phyloP scores from a whole-genome alignment of 2,329 filamentous ascomycete genomes.

The Monilinia polystroma region DNA sequence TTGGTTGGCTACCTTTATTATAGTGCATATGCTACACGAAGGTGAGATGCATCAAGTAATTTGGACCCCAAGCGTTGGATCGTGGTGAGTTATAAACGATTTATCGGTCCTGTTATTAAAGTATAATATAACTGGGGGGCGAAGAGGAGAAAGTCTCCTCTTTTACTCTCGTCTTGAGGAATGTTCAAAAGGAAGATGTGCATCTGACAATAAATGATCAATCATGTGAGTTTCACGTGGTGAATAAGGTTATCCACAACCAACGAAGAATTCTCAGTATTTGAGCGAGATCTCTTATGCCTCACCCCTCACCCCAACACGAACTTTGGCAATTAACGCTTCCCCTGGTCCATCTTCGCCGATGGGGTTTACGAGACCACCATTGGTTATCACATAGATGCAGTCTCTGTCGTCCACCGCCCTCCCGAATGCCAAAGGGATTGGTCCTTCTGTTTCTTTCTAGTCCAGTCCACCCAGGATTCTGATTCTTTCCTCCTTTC shows the following conservation, averaged over 20 bases:
- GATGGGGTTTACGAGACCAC: background rate
- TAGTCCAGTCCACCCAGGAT: conserved; percentile 4
- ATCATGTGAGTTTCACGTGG: background rate
- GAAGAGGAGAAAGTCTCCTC: background rate
- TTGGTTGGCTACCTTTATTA: background rate
- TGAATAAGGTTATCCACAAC: background rate
- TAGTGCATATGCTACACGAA: background rate
- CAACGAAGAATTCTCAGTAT: background rate
- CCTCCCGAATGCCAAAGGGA: conserved; percentile 11
- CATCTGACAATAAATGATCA: background rate
- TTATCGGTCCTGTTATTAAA: background rate
- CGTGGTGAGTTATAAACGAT: background rate
- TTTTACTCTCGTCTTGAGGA: background rate
- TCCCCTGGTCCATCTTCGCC: conserved; percentile 7
- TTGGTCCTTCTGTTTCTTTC: conserved; percentile 12
- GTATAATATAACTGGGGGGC: background rate
- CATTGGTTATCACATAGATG: conserved; percentile 20
- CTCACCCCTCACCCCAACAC: conserved; percentile 13
- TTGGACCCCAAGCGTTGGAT: background rate
- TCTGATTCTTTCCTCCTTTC: background rate
- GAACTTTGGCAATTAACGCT: conserved; percentile 3
- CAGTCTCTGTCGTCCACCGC: background rate
- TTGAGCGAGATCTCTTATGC: background rate
- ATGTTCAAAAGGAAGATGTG: background rate
- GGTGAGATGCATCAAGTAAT: background rate